Evolutionary conservation across 768 basidiomycete species (phyloP).

Genomic region (Nidularia pulvinata): DNA sequence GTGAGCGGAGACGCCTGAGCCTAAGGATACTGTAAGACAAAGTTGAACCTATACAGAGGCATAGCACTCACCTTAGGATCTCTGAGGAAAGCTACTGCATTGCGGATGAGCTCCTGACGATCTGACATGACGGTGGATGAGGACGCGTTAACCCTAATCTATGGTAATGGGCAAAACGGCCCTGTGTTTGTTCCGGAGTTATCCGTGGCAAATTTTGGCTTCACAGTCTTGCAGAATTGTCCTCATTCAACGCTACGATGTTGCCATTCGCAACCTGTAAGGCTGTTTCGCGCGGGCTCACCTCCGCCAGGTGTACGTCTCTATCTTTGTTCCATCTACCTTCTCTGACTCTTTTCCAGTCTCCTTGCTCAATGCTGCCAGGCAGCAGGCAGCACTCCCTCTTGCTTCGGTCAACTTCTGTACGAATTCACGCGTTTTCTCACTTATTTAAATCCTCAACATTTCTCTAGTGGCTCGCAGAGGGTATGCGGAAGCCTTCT

Average conservation of each 20-base stretch:
- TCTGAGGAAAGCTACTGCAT: constrained; percentile 83
- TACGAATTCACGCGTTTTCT: constrained; percentile 17
- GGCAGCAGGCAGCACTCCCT: too few species aligned
- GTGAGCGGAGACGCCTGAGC: constrained; percentile 76
- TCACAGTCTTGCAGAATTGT: too few species aligned
- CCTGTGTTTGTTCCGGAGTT: constrained; percentile 17
- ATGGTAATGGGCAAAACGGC: neutral
- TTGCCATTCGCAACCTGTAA: constrained; percentile 51
- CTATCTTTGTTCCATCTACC: neutral
- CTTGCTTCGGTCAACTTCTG: constrained; percentile 19
- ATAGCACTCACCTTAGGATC: constrained; percentile 66
- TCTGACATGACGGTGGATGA: constrained; percentile 47
- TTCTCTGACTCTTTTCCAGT: constrained; percentile 14
- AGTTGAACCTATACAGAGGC: neutral
- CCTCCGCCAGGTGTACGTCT: constrained; percentile 41
- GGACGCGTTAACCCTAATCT: constrained; percentile 9
- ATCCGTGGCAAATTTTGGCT: too few species aligned
- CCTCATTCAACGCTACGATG: constrained; percentile 32
- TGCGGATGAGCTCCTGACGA: constrained; percentile 73
- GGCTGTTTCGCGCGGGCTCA: constrained; percentile 45
- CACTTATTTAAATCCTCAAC: constrained; percentile 3
- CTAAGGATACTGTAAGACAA: constrained; percentile 31
- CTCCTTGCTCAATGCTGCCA: constrained; percentile 34
- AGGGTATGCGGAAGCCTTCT: constrained; percentile 79
- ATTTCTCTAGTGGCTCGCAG: constrained; percentile 45